Percentiles rank a stretch among this genome's conserved stretches.
phyloP scores from a whole-genome alignment of 441 rosid genomes.

The Theobroma grandiflorum region DNA sequence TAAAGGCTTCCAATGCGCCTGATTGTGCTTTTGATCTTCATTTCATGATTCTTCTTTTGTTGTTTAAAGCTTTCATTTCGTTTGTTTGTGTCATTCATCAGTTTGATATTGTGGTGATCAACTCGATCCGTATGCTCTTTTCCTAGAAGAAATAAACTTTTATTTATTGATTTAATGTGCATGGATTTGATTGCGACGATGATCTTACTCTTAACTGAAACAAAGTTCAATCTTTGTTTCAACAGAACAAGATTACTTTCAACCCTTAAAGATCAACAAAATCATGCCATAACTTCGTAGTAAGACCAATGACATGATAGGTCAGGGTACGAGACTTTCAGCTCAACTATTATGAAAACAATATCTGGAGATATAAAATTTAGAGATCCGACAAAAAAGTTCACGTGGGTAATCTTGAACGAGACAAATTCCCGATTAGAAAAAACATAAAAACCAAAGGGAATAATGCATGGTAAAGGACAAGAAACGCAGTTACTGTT shows the following conservation, averaged over 20 bases:
- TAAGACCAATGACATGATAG: neutral
- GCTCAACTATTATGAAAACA: neutral
- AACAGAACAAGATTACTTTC: neutral
- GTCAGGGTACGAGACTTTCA: neutral
- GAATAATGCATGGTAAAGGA: neutral
- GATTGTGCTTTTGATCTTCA: neutral
- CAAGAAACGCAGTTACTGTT: neutral
- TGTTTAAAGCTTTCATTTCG: neutral
- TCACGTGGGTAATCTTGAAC: neutral
- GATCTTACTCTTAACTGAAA: neutral
- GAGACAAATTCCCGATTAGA: neutral
- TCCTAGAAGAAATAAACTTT: neutral
- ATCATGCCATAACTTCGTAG: neutral
- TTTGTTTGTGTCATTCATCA: neutral
- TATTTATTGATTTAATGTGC: too few relatives aligned
- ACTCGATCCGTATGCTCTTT: neutral
- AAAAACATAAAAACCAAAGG: neutral
- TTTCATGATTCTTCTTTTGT: neutral
- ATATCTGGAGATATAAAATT: too few relatives aligned
- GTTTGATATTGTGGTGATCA: constrained; percentile 12
- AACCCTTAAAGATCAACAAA: neutral
- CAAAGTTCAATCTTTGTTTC: neutral
- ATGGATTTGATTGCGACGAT: too few relatives aligned
- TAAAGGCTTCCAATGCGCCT: constrained; percentile 50
- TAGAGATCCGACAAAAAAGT: neutral